phyloP scores from a whole-genome alignment of 2,329 filamentous ascomycete species.

The Mycosphaerelloides madeirae region DNA sequence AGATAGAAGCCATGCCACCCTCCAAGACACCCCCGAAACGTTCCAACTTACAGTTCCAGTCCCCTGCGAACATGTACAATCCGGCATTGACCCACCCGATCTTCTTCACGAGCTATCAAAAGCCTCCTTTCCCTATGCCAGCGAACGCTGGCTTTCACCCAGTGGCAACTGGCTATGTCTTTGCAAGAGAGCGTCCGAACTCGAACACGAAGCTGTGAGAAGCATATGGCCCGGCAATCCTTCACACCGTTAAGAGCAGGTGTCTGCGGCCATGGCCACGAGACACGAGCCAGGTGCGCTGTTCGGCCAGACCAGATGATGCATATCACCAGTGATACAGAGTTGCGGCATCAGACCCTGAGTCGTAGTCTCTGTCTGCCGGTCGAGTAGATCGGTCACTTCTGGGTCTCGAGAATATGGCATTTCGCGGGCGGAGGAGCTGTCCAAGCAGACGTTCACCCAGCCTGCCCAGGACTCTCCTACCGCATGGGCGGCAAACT shows the following conservation, averaged over 20 bases:
- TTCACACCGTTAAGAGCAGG: background rate
- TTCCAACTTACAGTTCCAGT: conserved; percentile 3
- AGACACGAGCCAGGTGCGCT: no score
- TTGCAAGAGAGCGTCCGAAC: conserved; percentile 17
- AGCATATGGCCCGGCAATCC: background rate
- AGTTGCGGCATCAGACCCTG: background rate
- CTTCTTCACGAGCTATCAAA: conserved; percentile 66
- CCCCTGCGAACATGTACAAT: conserved; percentile 40
- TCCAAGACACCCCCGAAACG: conserved; percentile 9
- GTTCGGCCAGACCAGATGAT: background rate
- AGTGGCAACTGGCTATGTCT: conserved; percentile 43
- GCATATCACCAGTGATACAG: conserved; percentile 1
- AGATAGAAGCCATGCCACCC: conserved; percentile 48
- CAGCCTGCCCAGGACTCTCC: background rate
- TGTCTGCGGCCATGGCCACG: background rate
- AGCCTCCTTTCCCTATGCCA: conserved; percentile 47
- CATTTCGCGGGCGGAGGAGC: no score
- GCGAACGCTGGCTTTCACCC: conserved; percentile 38
- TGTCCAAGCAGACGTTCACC: conserved; percentile 16
- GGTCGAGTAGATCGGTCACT: conserved; percentile 14
- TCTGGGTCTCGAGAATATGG: conserved; percentile 5
- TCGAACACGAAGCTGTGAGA: conserved; percentile 25
- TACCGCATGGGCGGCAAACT: background rate
- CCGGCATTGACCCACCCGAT: conserved; percentile 64
- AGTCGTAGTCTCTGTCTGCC: conserved; percentile 1